Base-by-base conservation (phyloP, 805 yeast species). In the Hermanozyma aechmeae region DNA sequence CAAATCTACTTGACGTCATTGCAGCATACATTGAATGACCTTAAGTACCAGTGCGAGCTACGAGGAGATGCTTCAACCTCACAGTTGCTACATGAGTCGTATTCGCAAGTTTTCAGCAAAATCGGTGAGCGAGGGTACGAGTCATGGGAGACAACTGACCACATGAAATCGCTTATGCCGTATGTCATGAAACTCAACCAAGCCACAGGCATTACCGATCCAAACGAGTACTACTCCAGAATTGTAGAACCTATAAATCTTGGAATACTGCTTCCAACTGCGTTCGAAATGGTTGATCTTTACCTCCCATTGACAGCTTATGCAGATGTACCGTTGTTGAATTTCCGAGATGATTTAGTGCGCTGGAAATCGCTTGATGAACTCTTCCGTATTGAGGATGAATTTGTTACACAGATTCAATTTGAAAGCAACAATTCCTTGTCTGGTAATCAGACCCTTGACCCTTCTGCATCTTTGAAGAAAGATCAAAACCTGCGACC, bases 21-120 rank as follows among this genome's bases (percentile, higher is more conserved):
- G 5, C 64, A 59, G 28, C 71, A 68, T 23, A 58, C 85, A 9
- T 65, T 79, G 53, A 64, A 65, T 17, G 93, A 83, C 40, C 65
- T 76, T 6, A 50, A 46, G 16, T 65, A 44, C 34, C 77, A 76
- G 33, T 56, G 83, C 30, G 51, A 54, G n/a, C 23, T 50, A 3
- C 49, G 64, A 26, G 61, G 2, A 27, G 28, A 9, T 57, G 65
- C 63, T 33, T 55, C 4, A 57, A 57, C 29, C 53, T 49, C 44
- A 7, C 38, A 35, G 18, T 15, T 41, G 7, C 30, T 41, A 8
- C 30, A 30, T 16, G 40, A 37, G 21, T 42, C 38, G 39, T 41
- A 39, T 17, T 35, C 42, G 6, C 40, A 41, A 17, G 38, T 41
- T 3, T 41, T 39, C 23, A 25, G 32, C 6, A 30, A 32, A 7